These are phyloP conservation scores for Mycena epipterygia DNA, from an alignment of 768 basidiomycete species.

Conservation along the genomic window DNA sequence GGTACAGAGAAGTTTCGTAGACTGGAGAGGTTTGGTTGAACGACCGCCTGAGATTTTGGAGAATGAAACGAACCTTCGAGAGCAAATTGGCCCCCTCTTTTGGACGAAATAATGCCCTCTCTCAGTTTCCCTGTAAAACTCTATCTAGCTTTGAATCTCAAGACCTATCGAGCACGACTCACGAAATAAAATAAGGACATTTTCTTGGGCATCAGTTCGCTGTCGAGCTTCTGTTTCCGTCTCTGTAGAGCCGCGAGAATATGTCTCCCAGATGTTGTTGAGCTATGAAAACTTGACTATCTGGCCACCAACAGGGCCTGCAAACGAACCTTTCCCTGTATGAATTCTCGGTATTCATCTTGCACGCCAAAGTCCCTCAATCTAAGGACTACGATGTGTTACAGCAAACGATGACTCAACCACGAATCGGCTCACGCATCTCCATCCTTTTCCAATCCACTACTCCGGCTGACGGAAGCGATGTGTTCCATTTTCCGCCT, in stretches of 20 bases:
- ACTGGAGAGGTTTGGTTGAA: slow-evolving; percentile 54
- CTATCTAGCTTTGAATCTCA: not conserved
- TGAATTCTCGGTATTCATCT: slow-evolving; percentile 75
- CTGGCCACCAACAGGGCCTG: not conserved
- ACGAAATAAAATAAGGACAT: slow-evolving; percentile 83
- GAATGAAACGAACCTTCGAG: slow-evolving; percentile 67
- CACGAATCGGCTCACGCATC: slow-evolving; percentile 70
- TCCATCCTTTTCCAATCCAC: slow-evolving; percentile 80
- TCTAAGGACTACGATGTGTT: slow-evolving; percentile 59
- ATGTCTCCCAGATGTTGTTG: slow-evolving; percentile 58
- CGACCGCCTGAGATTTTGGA: not conserved
- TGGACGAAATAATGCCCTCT: slow-evolving; percentile 77
- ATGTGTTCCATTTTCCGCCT: slow-evolving; percentile 71
- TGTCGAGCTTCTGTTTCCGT: slow-evolving; percentile 51
- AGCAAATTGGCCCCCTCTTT: slow-evolving; percentile 71
- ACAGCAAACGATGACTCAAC: slow-evolving; percentile 21
- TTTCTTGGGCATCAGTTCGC: slow-evolving; percentile 71
- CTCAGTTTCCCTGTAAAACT: slow-evolving; percentile 73
- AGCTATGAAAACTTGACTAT: slow-evolving; percentile 52
- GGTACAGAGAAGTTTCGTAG: slow-evolving; percentile 80
- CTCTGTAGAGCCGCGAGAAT: slow-evolving; percentile 47
- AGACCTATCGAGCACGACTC: slow-evolving; percentile 43
- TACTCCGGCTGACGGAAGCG: slow-evolving; percentile 82
- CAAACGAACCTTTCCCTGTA: slow-evolving; percentile 72
- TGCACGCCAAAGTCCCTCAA: slow-evolving; percentile 72